Evolutionary conservation across 2,329 filamentous ascomycete genomes (phyloP), one percentile per base, ranked within the genome.

Genomic region (Fusarium lyarnte): DNA sequence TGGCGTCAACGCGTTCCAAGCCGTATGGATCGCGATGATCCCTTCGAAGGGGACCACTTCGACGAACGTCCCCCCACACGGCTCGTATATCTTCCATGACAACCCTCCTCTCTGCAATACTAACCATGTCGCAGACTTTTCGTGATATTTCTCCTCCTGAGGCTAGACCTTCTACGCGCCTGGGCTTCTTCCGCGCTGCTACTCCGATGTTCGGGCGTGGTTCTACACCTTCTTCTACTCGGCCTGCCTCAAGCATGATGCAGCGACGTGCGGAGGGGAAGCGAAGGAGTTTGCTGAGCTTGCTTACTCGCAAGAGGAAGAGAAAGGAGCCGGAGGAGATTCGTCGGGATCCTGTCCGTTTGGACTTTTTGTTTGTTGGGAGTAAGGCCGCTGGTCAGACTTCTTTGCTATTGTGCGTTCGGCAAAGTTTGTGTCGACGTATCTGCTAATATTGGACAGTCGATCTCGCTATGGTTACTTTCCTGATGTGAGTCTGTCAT

Each of bases 331-430:
- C 58, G 5, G 62, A 66, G 36, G 65, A 72, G 29, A 42, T 67
- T n/a, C 63, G 62, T 1, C 51, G 45, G 9, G 72, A 73, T 38
- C 79, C 78, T 8, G 55, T 80, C 14, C 72, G 74, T 16, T 61
- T 83, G 31, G 81, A 79, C 42, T 82, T 82, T 61, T 63, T 83
- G 63, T 83, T 82, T 64, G 80, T 83, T 3, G 82, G 82, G 1
- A 76, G 77, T 23, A 73, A 73, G 5, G 60, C 53, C 1, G 73
- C 76, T 4, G 82, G 82, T 4, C 82, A 83, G 73, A 83, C 82
- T 3, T 82, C 81, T 16, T 70, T 83, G 59, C 73, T 83, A 23
- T 83, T 82, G 82, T 83, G 46, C 58, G 80, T 74, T n/a, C 3
- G 5, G 0, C 13, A 8, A 1, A 5, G 14, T 6, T 8, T 42